Percentiles rank a stretch among this genome's conserved stretches.
Conservation (phyloP, 208 protist genomes). For the Trypanosoma cruzi region DNA sequence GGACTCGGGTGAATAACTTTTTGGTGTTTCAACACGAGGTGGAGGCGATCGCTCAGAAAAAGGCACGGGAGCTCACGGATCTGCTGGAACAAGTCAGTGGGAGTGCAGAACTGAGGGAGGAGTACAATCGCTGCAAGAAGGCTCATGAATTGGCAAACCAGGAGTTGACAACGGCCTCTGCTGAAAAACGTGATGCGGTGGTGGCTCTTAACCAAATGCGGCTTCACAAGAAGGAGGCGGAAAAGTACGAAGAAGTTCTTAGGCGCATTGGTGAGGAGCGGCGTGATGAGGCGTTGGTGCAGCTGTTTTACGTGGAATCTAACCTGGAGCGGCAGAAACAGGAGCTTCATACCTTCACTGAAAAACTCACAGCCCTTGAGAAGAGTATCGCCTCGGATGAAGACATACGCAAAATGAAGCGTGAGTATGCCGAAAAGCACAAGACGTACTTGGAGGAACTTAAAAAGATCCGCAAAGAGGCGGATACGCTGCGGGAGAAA, state of each 20-base stretch:
- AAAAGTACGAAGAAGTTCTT: slow-evolving; percentile 79
- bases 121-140: slow-evolving; percentile 92
- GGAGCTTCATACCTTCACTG: slow-evolving; percentile 55
- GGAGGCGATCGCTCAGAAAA: slow-evolving; percentile 94
- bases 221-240: slow-evolving; percentile 96
- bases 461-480: slow-evolving; percentile 56
- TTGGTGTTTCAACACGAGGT: slow-evolving; percentile 98
- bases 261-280: slow-evolving; percentile 52
- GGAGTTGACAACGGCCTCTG: slow-evolving; percentile 72
- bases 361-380: slow-evolving; percentile 62
- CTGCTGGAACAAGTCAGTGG: slow-evolving; percentile 97
- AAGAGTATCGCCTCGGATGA: slow-evolving; percentile 70
- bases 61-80: slow-evolving; percentile 94
- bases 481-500: slow-evolving; percentile 67
- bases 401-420: slow-evolving; percentile 79
- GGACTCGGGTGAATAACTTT: slow-evolving; percentile 94
- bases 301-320: slow-evolving; percentile 92
- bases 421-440: slow-evolving; percentile 72
- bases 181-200: slow-evolving; percentile 87
- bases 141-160: slow-evolving; percentile 81
- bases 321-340: slow-evolving; percentile 71
- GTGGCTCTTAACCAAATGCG: slow-evolving; percentile 95
- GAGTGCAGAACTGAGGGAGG: slow-evolving; percentile 87
- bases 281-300: slow-evolving; percentile 74
- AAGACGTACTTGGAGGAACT: slow-evolving; percentile 81